These are phyloP conservation scores for Dryas drummondii DNA, from an alignment of 306 rosid genomes.

Conservation along the genomic window DNA sequence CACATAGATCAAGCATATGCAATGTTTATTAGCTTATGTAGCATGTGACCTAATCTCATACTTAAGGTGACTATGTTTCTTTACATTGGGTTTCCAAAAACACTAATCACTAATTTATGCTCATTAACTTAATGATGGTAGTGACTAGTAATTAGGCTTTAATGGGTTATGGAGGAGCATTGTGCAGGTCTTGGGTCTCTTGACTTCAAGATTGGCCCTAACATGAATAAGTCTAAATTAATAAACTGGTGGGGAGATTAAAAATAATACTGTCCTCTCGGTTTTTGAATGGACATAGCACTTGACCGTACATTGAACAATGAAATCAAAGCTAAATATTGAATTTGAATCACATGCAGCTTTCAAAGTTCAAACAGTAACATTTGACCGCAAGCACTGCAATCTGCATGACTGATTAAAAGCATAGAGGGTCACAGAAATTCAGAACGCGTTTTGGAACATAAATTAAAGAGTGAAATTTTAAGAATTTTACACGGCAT, in stretches of 20 bases:
- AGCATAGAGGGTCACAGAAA: neutral
- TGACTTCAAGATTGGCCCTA: neutral
- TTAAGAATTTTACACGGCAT: neutral
- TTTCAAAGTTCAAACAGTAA: neutral
- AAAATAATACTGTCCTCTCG: neutral
- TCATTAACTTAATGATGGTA: neutral
- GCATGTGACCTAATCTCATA: neutral
- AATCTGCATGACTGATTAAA: neutral
- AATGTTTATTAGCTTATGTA: neutral
- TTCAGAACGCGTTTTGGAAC: neutral
- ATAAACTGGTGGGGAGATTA: neutral
- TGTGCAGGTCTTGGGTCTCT: neutral
- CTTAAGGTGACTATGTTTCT: neutral
- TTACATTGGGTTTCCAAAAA: neutral
- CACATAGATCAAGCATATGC: neutral
- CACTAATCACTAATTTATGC: neutral
- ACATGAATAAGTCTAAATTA: neutral
- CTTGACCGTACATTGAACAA: constrained; percentile 16
- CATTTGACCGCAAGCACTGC: neutral
- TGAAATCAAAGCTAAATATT: neutral
- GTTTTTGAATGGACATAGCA: neutral
- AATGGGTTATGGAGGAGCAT: neutral
- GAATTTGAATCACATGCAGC: neutral
- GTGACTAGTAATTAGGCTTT: neutral
- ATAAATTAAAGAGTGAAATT: neutral